Evolutionary conservation across 805 yeast species (phyloP).

Genomic region (Candida vartiovaarae): DNA sequence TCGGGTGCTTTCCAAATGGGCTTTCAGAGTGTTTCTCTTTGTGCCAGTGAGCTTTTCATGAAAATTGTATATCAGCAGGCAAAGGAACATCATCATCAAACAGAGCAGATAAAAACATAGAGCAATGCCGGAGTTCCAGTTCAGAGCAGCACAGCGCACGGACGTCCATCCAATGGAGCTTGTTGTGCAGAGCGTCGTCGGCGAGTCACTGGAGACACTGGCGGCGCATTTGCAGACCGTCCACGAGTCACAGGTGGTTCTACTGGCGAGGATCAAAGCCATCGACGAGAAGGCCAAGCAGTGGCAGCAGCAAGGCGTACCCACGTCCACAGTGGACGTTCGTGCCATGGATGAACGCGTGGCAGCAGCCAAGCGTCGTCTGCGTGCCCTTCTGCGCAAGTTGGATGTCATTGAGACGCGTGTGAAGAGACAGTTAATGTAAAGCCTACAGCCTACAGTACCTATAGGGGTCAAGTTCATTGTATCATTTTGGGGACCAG

Average conservation of each 20-base stretch:
- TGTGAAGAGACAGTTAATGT: slow-evolving; percentile 3
- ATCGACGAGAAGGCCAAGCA: slow-evolving; percentile 29
- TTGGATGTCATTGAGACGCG: slow-evolving; percentile 30
- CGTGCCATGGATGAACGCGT: slow-evolving; percentile 21
- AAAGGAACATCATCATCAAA: not conserved
- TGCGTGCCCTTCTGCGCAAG: slow-evolving; percentile 20
- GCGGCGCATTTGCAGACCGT: slow-evolving; percentile 44
- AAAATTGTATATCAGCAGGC: not conserved
- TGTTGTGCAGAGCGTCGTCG: slow-evolving; percentile 48
- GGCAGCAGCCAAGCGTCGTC: slow-evolving; percentile 16
- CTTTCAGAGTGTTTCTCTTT: not conserved
- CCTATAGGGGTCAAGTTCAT: not conserved
- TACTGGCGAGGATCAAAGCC: slow-evolving; percentile 40
- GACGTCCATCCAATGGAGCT: slow-evolving; percentile 54
- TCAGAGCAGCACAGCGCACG: slow-evolving; percentile 4
- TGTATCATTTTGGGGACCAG: slow-evolving; percentile 19
- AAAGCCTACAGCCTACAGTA: not conserved
- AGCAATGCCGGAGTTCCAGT: slow-evolving; percentile 13
- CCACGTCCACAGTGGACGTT: slow-evolving; percentile 9
- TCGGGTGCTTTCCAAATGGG: not conserved
- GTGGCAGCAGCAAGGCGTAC: slow-evolving; percentile 22
- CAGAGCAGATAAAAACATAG: not conserved
- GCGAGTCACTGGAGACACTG: slow-evolving; percentile 45
- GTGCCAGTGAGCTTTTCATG: not conserved
- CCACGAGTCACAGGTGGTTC: slow-evolving; percentile 49